Evolutionary conservation across 441 rosid genomes (phyloP), one percentile per base, ranked within the genome.

Genomic region (Populus hybrid): DNA sequence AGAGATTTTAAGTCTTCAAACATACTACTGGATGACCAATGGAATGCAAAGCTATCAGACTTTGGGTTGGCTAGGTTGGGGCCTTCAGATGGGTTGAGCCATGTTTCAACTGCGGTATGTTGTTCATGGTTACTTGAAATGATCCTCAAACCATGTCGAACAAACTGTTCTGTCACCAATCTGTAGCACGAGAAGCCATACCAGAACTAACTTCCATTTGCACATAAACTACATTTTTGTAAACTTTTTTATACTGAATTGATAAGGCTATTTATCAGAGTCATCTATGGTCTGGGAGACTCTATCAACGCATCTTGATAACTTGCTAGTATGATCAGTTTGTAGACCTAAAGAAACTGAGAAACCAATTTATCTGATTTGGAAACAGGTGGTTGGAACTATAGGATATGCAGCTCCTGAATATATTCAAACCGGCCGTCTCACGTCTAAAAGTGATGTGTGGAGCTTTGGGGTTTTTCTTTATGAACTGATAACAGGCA

Each of bases 391-490:
- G n/a, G 94, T 93, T 85, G 99, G 99, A 50, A 94, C 98, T 26
- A 79, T 84, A 7, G 99, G 99, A 78, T 94, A 94, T 32, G 97
- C 97, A 71, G 98, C 98, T 67, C 99, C 98, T 2, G 99, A 94
- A 77, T 94, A 94, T 80, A 89, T 94, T 42, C 93, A 92, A 57
- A 94, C 99, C 2, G 98, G 99, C 83, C 84, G 71, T 20, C 78
- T 75, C 42, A 75, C 99, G 12, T 79, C 89, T 28, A 95, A 95
- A 86, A 93, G 97, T 34, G 99, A 95, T 69, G 97, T 91, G 21
- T 95, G 86, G 75, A 93, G 93, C 46, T 93, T 91, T 30, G 98
- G 99, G 2, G 93, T 93, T 53, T 94, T 94, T 50, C 86, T 94
- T 14, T 90, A 87, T 1, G 99, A 94, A 88, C 90, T 94, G 24